Evolutionary conservation across 192 early-diverging fungal species (phyloP).

Genomic region (Borealophlyctis nickersoniae): DNA sequence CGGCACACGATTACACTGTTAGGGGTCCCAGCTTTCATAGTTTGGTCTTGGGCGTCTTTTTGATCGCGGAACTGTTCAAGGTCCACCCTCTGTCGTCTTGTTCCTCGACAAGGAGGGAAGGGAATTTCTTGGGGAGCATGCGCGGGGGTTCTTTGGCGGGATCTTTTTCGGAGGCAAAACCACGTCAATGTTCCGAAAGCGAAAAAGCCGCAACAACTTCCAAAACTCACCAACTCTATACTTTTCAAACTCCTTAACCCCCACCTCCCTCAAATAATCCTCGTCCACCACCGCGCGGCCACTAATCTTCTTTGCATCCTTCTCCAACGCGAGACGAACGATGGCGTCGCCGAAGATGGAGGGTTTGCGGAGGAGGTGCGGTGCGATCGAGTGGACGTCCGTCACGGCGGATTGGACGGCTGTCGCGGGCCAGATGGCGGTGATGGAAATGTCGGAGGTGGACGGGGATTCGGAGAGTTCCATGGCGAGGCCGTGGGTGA

Average conservation of each 20-base stretch:
- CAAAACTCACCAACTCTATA: constrained; percentile 10
- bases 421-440: constrained; percentile 37
- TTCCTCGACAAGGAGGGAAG: constrained; percentile 33
- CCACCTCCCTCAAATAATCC: constrained; percentile 33
- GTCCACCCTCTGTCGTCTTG: constrained; percentile 43
- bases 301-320: constrained; percentile 22
- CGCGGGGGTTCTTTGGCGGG: constrained; percentile 28
- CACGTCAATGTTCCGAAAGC: no score
- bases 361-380: constrained; percentile 14
- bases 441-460: constrained; percentile 11
- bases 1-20: no score
- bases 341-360: constrained; percentile 34
- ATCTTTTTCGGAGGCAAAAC: no score
- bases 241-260: constrained; percentile 11
- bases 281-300: constrained; percentile 32
- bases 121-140: constrained; percentile 41
- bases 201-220: neutral
- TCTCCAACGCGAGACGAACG: constrained; percentile 11
- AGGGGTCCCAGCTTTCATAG: no score
- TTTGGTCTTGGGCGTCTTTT: no score
- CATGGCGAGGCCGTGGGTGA: constrained; percentile 33
- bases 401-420: constrained; percentile 35
- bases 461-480: constrained; percentile 12
- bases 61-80: constrained; percentile 14
- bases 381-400: constrained; percentile 8